Conservation (phyloP, 1,284 basidiomycete species). For the Malassezia pachydermatis region DNA sequence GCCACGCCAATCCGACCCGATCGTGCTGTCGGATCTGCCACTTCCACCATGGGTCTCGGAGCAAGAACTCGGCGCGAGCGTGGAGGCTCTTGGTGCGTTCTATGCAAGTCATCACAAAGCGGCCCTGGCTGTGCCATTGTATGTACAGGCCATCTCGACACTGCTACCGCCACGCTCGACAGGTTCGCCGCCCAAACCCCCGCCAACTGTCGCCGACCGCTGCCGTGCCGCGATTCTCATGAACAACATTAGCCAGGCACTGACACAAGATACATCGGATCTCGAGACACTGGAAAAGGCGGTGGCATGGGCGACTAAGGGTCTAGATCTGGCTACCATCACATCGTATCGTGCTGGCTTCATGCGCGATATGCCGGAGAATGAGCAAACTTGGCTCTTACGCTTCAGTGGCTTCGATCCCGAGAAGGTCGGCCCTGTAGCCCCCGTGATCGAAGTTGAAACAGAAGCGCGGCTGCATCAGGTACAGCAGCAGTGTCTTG, state of each 20-base stretch:
- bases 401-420: slow-evolving; percentile 14
- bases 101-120: slow-evolving; percentile 38
- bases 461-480: slow-evolving; percentile 24
- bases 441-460: slow-evolving; percentile 3
- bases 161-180: slow-evolving; percentile 24
- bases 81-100: slow-evolving; percentile 46
- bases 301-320: slow-evolving; percentile 39
- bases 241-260: slow-evolving; percentile 45
- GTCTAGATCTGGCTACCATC: slow-evolving; percentile 35
- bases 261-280: slow-evolving; percentile 18
- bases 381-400: slow-evolving; percentile 15
- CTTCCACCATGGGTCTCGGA: slow-evolving; percentile 43
- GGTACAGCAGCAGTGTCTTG: slow-evolving; percentile 32
- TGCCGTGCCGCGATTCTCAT: slow-evolving; percentile 43
- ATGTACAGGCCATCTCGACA: slow-evolving; percentile 45
- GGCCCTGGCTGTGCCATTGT: slow-evolving; percentile 47
- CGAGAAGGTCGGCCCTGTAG: slow-evolving; percentile 2
- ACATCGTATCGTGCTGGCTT: slow-evolving; percentile 33
- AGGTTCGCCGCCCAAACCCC: slow-evolving; percentile 1
- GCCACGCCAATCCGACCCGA: slow-evolving; percentile 8
- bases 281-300: slow-evolving; percentile 27
- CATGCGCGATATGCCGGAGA: slow-evolving; percentile 11
- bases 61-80: slow-evolving; percentile 39
- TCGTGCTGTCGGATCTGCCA: slow-evolving; percentile 39
- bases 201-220: slow-evolving; percentile 36